Evolutionary conservation across 306 rosid genomes (phyloP), one percentile per base, ranked within the genome.

Genomic region (Lupinus albus): DNA sequence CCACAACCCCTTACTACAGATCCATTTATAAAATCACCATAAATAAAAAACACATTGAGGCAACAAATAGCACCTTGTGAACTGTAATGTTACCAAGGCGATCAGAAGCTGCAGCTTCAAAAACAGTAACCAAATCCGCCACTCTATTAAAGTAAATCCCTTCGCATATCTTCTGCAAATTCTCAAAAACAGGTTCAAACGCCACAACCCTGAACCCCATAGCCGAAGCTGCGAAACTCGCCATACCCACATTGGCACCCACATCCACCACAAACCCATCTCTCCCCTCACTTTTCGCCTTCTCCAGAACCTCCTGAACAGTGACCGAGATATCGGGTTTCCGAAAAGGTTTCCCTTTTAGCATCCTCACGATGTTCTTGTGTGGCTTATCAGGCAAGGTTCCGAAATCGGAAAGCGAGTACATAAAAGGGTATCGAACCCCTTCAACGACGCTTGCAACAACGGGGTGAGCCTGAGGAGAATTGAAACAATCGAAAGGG

Each of bases 171-270:
- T 92, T 84, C 91, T 90, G 97, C 88, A 94, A 59, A 64, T 94
- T 94, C 80, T 94, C 99, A 1, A 90, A 88, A 35, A 94, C 95
- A 0, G 99, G 99, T 57, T 94, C 97, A 13, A 94, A 94, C 0
- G 96, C 90, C 68, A 86, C 25, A 66, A 90, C 96, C 48, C 79
- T 82, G 42, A 88, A 94, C 12, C 97, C 95, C 96, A 94, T 90
- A 0, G 75, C 97, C 0, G 99, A 84, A 1, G 99, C 99, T 0
- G 99, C 97, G 55, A 94, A 94, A 71, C 86, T 86, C 1, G 96
- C 99, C 85, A 90, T 88, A 10, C 99, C 99, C 47, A 94, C 96
- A 71, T 94, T 94, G 64, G 95, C 97, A 16, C 99, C 97, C 12
- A 94, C 97, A 75, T 90, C 96, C 1, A 90, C 92, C n/a, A 88